Evolutionary conservation across 2,329 filamentous ascomycete genomes (phyloP).

Genomic region (Cladosporium sp.): DNA sequence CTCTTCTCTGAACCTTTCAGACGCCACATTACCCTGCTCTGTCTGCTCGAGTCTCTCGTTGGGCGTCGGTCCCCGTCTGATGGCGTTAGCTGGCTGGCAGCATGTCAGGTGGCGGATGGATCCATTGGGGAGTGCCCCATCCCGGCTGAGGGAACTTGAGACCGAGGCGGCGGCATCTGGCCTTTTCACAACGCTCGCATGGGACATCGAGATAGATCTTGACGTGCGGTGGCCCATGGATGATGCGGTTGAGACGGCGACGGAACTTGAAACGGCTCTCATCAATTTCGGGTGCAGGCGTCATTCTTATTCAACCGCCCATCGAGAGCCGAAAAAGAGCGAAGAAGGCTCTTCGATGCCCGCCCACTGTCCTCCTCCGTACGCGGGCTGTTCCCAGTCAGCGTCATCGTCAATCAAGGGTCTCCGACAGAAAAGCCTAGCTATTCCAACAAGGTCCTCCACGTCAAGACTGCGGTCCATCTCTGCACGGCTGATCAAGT

Average conservation of each 20-base stretch:
- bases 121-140: not conserved
- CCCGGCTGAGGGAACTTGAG: not conserved
- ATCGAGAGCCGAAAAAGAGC: not conserved
- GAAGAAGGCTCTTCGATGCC: not conserved
- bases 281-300: no score
- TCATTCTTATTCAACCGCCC: not conserved
- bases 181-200: not conserved
- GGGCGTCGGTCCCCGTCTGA: no score
- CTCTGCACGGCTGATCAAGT: not conserved
- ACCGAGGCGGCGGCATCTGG: not conserved
- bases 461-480: not conserved
- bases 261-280: no score
- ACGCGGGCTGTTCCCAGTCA: not conserved
- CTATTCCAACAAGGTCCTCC: not conserved
- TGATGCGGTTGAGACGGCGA: not conserved
- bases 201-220: not conserved
- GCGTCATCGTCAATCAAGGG: not conserved
- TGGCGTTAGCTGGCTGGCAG: no score
- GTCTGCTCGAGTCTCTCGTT: no score
- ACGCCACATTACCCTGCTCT: no score
- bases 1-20: no score
- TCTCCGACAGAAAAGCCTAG: not conserved
- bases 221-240: not conserved
- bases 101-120: not conserved
- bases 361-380: slow-evolving; percentile 2